Percentiles rank a stretch among this genome's conserved stretches.
These are phyloP conservation scores for Curvularia spicifera DNA, from an alignment of 2,329 filamentous ascomycete genomes.

Conservation along the genomic window DNA sequence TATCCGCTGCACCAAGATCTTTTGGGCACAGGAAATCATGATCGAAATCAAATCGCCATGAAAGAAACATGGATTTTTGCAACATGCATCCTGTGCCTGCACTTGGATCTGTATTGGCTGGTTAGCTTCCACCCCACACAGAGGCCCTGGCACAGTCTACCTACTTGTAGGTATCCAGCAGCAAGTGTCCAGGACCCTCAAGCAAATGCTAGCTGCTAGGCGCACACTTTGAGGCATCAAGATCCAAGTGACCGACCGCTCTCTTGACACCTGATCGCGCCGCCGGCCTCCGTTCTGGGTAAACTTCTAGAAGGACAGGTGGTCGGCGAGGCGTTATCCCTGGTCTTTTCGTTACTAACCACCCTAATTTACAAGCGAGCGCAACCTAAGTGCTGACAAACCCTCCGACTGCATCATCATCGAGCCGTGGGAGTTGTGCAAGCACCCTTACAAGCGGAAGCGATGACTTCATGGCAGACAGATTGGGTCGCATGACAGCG, in stretches of 20 bases:
- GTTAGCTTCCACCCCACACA: too few relatives aligned
- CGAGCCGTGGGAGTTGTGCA: conserved; percentile 20
- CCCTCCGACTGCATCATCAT: conserved; percentile 23
- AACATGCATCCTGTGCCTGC: background rate
- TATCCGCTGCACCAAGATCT: background rate
- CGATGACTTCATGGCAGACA: conserved; percentile 38
- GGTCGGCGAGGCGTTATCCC: conserved; percentile 15
- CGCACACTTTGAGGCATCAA: background rate
- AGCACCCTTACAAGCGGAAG: conserved; percentile 4
- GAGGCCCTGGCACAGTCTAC: background rate
- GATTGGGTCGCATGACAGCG: conserved; percentile 21
- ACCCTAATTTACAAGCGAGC: conserved; percentile 35
- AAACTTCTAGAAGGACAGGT: conserved; percentile 34
- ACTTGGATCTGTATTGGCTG: background rate
- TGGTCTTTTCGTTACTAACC: conserved; percentile 8
- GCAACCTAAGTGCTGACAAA: conserved; percentile 39
- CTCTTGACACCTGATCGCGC: conserved; percentile 6
- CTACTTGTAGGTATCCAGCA: background rate
- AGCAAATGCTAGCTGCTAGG: background rate
- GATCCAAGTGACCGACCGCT: background rate
- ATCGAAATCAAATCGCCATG: conserved; percentile 9
- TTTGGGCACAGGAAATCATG: conserved; percentile 14
- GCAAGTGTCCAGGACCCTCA: background rate
- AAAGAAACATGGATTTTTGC: background rate
- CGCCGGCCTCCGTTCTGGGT: conserved; percentile 21